A percentile compares a stretch with the other conserved stretches of the same genome.
phyloP scores from a whole-genome alignment of 495 filamentous ascomycete species.

The Lasiosphaeris hirsuta region DNA sequence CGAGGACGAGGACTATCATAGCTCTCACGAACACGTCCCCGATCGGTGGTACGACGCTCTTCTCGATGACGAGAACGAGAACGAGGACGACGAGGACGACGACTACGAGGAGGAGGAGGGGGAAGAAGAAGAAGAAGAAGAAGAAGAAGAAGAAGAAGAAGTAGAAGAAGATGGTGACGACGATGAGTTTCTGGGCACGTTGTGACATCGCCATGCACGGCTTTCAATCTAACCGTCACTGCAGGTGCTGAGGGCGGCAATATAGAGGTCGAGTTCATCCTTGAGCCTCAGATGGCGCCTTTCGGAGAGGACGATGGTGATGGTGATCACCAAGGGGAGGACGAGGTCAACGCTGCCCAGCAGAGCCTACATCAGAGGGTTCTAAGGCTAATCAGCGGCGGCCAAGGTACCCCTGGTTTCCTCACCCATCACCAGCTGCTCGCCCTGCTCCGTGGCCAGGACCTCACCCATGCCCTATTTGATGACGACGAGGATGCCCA shows the following conservation, averaged over 20 bases:
- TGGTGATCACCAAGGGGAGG: constrained; percentile 3
- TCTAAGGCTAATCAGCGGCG: constrained; percentile 30
- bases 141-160: constrained; percentile 32
- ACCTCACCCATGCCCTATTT: constrained; percentile 35
- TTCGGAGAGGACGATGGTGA: constrained; percentile 1
- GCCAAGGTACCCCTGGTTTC: constrained; percentile 23
- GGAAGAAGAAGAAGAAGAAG: constrained; percentile 17
- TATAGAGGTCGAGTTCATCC: constrained; percentile 32
- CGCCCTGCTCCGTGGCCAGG: constrained; percentile 44
- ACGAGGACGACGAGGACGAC: constrained; percentile 4
- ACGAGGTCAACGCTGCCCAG: not conserved
- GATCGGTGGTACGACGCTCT: constrained; percentile 5
- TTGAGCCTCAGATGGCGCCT: constrained; percentile 15
- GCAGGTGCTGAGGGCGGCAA: constrained; percentile 30
- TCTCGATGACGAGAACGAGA: constrained; percentile 2
- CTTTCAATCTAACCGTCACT: constrained; percentile 9
- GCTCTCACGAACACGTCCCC: constrained; percentile 8
- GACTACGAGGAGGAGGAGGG: constrained; percentile 13
- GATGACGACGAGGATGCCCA: constrained; percentile 35
- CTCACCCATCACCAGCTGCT: constrained; percentile 46
- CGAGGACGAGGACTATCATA: constrained; percentile 9
- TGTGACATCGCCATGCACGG: constrained; percentile 5
- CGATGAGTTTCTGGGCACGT: constrained; percentile 39
- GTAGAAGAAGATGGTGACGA: constrained; percentile 47
- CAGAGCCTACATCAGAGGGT: constrained; percentile 26